These are phyloP conservation scores for Hymenoscyphus linearis DNA, from an alignment of 2,329 filamentous ascomycete species.

Conservation along the genomic window DNA sequence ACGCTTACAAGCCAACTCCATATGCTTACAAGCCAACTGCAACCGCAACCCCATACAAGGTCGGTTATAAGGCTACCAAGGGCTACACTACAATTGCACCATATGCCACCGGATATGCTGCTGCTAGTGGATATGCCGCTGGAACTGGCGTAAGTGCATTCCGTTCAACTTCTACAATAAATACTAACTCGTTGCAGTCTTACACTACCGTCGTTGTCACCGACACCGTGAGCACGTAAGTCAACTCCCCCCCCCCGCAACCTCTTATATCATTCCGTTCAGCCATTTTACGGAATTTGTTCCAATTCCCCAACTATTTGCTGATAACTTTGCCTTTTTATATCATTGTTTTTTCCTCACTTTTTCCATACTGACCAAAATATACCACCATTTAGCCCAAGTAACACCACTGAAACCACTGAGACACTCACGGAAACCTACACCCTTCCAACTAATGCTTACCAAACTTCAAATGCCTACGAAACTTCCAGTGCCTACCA, in stretches of 20 bases:
- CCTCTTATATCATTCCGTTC: not conserved
- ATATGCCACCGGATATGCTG: not conserved
- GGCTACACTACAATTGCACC: not conserved
- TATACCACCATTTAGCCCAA: not conserved
- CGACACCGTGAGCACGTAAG: not conserved
- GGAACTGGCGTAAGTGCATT: not conserved
- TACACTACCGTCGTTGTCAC: not conserved
- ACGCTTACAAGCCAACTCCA: not conserved
- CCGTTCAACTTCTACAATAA: not conserved
- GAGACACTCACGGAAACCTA: not conserved
- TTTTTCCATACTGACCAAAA: not conserved
- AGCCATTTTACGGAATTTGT: not conserved
- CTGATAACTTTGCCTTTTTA: not conserved
- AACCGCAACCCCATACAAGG: not conserved
- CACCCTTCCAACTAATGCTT: not conserved
- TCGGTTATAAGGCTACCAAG: not conserved
- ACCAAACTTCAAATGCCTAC: not conserved
- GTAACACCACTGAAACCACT: not conserved
- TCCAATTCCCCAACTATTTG: not conserved
- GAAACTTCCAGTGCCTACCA: too few species aligned
- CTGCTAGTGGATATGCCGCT: not conserved
- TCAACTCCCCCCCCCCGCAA: not conserved
- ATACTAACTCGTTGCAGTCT: not conserved
- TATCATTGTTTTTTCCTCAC: not conserved
- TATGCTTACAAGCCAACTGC: not conserved